Evolutionary conservation across 73 alveolate genomes (phyloP).

Genomic region (Urostyla sp.): DNA sequence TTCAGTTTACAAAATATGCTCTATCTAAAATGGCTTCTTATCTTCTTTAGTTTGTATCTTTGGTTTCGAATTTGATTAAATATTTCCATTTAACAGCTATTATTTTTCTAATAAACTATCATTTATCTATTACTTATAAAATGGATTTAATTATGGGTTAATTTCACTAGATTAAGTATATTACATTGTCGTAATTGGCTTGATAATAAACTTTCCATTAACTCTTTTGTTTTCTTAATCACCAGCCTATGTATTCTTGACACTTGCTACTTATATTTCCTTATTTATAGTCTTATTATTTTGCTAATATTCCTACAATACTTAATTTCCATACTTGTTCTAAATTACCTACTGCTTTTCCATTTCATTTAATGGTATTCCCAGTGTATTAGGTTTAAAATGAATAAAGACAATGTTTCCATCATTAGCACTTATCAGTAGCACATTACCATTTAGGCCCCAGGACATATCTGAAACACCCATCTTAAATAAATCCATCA

Average conservation of each 20-base stretch:
- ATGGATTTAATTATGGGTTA: background rate
- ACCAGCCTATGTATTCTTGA: background rate
- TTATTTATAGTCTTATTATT: background rate
- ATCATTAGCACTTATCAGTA: slow-evolving; percentile 68
- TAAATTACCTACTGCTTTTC: slow-evolving; percentile 57
- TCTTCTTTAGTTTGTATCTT: background rate
- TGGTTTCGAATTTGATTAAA: slow-evolving; percentile 3
- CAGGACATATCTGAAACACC: slow-evolving; percentile 76
- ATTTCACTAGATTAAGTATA: background rate
- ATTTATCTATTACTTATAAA: background rate
- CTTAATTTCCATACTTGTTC: slow-evolving; percentile 50
- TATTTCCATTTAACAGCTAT: background rate
- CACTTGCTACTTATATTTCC: no score
- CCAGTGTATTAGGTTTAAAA: slow-evolving; percentile 56
- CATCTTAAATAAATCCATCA: slow-evolving; percentile 49
- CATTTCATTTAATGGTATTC: slow-evolving; percentile 53
- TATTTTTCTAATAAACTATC: background rate
- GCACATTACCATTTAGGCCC: slow-evolving; percentile 69
- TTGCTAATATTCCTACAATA: slow-evolving; percentile 54
- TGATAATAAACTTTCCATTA: background rate
- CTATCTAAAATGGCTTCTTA: slow-evolving; percentile 4
- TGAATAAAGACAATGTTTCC: slow-evolving; percentile 60
- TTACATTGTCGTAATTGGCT: background rate
- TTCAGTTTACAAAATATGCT: background rate
- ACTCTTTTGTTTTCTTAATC: background rate